Base-by-base conservation (phyloP, 805 yeast genomes). In the Kluyveromyces aestuarii region DNA sequence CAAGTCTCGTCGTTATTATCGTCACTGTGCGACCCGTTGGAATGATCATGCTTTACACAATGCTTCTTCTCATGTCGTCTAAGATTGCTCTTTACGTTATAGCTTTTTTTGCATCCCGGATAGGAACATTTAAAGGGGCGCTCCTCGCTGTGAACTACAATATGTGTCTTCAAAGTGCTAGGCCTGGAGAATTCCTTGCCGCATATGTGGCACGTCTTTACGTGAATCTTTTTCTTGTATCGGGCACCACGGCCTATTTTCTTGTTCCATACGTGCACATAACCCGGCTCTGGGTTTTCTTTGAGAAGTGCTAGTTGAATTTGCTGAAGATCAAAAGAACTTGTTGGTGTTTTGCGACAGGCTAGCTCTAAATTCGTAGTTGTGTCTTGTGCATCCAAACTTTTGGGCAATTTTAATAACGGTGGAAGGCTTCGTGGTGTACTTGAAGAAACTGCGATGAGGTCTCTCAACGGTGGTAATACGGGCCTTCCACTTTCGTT, bases 31-130 rank as follows among this genome's bases (percentile, higher is more conserved):
- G 25, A 21, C 3, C 25, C 25, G 6, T 21, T 21, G 25, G 25
- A 4, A 6, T 21, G 25, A 21, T 21, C 25, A 21, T 21, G 25
- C 25, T 21, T 21, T 21, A 6, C 8, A 17, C n/a, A 10, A 39
- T 87, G 96, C 40, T 85, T 72, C 59, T 80, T 79, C 53, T 77
- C 75, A 64, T 87, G 96, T 51, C 96, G 72, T 6, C 83, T 79
- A 80, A 87, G 80, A 60, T 88, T 90, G 38, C 87, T 79, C 58
- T 86, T 77, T n/a, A 89, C 88, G 13, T 82, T 78, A 60, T 88
- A 88, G 6, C 75, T 57, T 57, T 82, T 80, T 0, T 78, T 79
- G 64, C 96, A 87, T 17, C 75, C 77, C 0, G 68, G 69, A 80
- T 85, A 82, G 10, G 68, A 61, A 60, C 88, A 82, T 49, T 68